Evolutionary conservation across 2,329 filamentous ascomycete species (phyloP).

Genomic region (Cyphellophora europaea): DNA sequence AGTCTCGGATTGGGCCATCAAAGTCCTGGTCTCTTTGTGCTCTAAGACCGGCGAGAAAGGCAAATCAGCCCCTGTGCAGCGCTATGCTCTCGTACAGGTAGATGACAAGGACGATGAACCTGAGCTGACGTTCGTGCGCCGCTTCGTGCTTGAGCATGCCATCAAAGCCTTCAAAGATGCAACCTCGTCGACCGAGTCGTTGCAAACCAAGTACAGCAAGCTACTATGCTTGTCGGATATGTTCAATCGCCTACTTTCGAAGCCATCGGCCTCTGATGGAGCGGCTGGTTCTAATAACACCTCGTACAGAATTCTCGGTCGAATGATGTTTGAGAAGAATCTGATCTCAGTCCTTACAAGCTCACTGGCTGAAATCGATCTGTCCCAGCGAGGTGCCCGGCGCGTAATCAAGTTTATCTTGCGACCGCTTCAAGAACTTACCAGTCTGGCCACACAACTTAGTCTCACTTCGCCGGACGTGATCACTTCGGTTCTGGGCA

Average conservation of each 20-base stretch:
- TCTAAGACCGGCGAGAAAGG: constrained; percentile 75
- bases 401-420: constrained; percentile 94
- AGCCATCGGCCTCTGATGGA: constrained; percentile 56
- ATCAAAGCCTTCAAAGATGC: constrained; percentile 88
- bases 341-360: constrained; percentile 81
- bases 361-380: constrained; percentile 89
- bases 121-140: constrained; percentile 83
- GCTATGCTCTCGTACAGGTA: constrained; percentile 17
- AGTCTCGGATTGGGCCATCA: constrained; percentile 78
- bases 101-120: constrained; percentile 63
- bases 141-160: constrained; percentile 88
- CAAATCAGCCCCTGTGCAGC: constrained; percentile 20
- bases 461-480: constrained; percentile 58
- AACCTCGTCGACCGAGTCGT: constrained; percentile 63
- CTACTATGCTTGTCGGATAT: constrained; percentile 82
- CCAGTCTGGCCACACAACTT: constrained; percentile 74
- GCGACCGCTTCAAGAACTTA: constrained; percentile 76
- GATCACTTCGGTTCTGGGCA: constrained; percentile 58
- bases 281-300: constrained; percentile 26
- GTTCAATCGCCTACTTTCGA: constrained; percentile 84
- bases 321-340: constrained; percentile 97
- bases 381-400: constrained; percentile 89
- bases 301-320: constrained; percentile 76
- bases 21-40: constrained; percentile 77
- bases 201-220: constrained; percentile 79